phyloP scores from a whole-genome alignment of 2,329 filamentous ascomycete species.

The Neophaeococcomyces mojaviensis region DNA sequence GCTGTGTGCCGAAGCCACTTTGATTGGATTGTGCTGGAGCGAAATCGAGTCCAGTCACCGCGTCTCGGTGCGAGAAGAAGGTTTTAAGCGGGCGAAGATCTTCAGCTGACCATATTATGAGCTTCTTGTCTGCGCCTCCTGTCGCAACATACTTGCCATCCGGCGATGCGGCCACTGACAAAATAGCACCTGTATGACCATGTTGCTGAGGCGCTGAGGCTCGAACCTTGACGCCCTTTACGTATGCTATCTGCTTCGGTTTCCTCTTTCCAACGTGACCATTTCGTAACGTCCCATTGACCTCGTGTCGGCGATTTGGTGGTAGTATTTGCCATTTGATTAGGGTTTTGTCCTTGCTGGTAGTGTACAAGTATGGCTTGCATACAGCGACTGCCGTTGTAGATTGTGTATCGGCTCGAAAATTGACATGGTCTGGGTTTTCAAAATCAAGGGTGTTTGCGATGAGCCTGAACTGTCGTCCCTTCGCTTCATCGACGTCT shows the following conservation, averaged over 20 bases:
- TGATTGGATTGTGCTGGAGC: constrained; percentile 59
- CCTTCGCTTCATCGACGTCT: constrained; percentile 86
- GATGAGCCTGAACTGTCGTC: constrained; percentile 76
- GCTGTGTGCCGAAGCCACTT: constrained; percentile 58
- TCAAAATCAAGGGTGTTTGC: constrained; percentile 65
- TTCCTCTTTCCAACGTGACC: constrained; percentile 43
- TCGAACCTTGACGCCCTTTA: constrained; percentile 35
- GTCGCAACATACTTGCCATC: constrained; percentile 89
- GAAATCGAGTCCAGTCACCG: constrained; percentile 78
- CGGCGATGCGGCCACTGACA: constrained; percentile 76
- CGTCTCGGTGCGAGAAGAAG: constrained; percentile 86
- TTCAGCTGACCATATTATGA: constrained; percentile 82
- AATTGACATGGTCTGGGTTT: constrained; percentile 60
- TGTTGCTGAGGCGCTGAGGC: constrained; percentile 43
- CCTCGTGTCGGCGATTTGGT: constrained; percentile 18
- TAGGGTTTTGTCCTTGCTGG: constrained; percentile 74
- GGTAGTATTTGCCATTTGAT: constrained; percentile 81
- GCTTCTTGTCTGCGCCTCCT: constrained; percentile 72
- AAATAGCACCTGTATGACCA: constrained; percentile 72
- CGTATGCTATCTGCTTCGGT: constrained; percentile 44
- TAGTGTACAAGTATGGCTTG: constrained; percentile 76
- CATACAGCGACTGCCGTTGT: constrained; percentile 75
- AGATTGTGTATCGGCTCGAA: constrained; percentile 68
- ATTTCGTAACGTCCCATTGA: constrained; percentile 35
- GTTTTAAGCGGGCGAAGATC: constrained; percentile 71